Evolutionary conservation across 441 rosid genomes (phyloP).

Genomic region (Mallotus repandus): DNA sequence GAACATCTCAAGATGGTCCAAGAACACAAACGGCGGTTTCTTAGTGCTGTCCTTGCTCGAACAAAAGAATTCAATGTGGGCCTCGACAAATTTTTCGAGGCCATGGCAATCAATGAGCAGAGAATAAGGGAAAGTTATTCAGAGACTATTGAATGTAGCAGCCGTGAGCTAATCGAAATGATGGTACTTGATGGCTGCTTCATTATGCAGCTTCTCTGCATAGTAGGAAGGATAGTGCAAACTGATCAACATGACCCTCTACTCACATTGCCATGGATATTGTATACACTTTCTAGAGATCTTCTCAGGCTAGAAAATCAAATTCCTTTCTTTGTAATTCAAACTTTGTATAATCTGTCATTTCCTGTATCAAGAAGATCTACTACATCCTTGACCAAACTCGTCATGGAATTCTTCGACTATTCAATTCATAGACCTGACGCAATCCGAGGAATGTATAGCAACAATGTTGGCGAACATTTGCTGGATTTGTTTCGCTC

Average conservation of each 20-base stretch:
- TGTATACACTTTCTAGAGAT: constrained; percentile 31
- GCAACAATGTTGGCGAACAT: constrained; percentile 31
- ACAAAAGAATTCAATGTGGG: not conserved
- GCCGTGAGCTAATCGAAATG: constrained; percentile 35
- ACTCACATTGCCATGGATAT: constrained; percentile 33
- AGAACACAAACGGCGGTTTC: not conserved
- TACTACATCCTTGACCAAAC: no score
- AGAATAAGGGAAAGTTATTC: constrained; percentile 36
- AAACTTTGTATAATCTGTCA: constrained; percentile 4
- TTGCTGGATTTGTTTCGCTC: constrained; percentile 47
- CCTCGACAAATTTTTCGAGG: not conserved
- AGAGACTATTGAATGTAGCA: constrained; percentile 21
- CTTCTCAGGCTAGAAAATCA: constrained; percentile 36
- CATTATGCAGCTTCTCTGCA: constrained; percentile 36
- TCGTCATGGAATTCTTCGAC: no score
- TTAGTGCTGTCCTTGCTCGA: not conserved
- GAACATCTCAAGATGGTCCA: not conserved
- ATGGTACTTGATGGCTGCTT: constrained; percentile 48
- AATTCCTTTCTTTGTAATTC: constrained; percentile 24
- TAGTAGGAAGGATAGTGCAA: constrained; percentile 23
- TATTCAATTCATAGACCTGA: constrained; percentile 24
- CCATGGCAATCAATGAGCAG: not conserved
- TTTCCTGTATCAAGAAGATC: no score
- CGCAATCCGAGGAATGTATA: constrained; percentile 13
- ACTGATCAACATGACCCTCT: no score